phyloP scores from a whole-genome alignment of 371 early-diverging fungal species.

The Modicella reniformis region DNA sequence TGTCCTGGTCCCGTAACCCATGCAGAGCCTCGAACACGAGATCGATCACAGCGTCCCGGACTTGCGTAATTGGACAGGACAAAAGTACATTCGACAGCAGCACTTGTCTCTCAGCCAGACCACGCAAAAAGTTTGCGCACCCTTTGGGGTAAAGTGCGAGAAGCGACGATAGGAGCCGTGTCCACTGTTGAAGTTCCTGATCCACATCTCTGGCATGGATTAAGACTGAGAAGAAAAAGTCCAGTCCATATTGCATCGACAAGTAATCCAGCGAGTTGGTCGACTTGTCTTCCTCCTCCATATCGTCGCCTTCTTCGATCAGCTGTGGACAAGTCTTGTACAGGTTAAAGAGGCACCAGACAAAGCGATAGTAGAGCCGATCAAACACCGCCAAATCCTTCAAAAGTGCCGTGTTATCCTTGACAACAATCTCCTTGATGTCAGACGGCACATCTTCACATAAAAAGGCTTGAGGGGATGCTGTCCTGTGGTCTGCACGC shows the following conservation, averaged over 20 bases:
- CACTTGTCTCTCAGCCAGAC: constrained; percentile 10
- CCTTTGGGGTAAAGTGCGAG: constrained; percentile 28
- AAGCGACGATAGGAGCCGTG: constrained; percentile 26
- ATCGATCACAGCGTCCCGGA: constrained; percentile 44
- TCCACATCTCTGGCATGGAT: constrained; percentile 52
- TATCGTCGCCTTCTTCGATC: background rate
- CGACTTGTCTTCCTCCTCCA: background rate
- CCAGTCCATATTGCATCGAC: constrained; percentile 46
- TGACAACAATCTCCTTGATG: constrained; percentile 46
- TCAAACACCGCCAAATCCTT: constrained; percentile 54
- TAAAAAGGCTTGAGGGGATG: background rate
- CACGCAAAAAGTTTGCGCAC: constrained; percentile 30
- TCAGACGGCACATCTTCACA: constrained; percentile 35
- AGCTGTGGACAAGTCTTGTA: constrained; percentile 4
- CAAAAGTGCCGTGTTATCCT: constrained; percentile 43
- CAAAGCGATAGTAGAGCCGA: constrained; percentile 40
- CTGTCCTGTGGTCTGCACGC: constrained; percentile 15
- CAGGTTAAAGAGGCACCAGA: constrained; percentile 52
- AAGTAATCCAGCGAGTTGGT: constrained; percentile 18
- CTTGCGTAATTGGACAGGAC: constrained; percentile 38
- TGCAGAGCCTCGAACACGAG: constrained; percentile 37
- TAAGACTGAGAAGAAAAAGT: constrained; percentile 51
- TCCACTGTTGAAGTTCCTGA: constrained; percentile 48
- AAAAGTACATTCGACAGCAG: constrained; percentile 33
- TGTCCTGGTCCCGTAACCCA: constrained; percentile 25